Evolutionary conservation across 768 basidiomycete species (phyloP), one percentile per base, ranked within the genome.

Genomic region (Mycena polygramma): DNA sequence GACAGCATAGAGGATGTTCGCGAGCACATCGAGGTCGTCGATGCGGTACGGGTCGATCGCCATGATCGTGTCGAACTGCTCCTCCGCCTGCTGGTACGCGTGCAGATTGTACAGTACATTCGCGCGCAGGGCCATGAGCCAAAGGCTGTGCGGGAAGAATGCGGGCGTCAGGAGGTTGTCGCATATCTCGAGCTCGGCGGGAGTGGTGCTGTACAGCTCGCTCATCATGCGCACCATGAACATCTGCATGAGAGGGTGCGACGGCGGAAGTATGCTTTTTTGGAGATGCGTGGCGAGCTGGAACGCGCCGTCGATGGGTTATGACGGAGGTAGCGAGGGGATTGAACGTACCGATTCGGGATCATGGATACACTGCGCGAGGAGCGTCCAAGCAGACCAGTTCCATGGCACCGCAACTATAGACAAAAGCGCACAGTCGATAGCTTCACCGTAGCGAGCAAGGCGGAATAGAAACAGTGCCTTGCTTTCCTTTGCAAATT

Each of bases 1-100:
- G 57, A 90, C 90, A 0, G 93, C 91, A 76, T 94, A 94, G 20
- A 95, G 85, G 75, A 94, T 93, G 76, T 94, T 93, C 51, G 91
- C 92, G 76, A 90, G 91, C 30, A 92, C 86, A 75, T 94, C 94
- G 71, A 95, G 86, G 72, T 93, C 91, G 73, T 95, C 93, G 66
- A 94, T 86, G 51, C 94, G 84, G 78, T 86, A 89, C 15, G 93
- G 93, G 72, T 94, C 92, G 19, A 86, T 73, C 7, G 79, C 77
- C 46, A 90, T 83, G 20, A 74, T 65, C 24, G 51, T 48, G 53
- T 75, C 55, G 55, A 70, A 73, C 66, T 73, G 57, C 61, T 48
- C 8, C 53, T 74, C 58, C 19, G 57, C 55, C 36, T 57, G 35
- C 19, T 48, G 22, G 51, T 72, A 92, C 71, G 92, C 54, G 77